A percentile compares a stretch with the other conserved stretches of the same genome.
phyloP scores from a whole-genome alignment of 306 rosid species.

The Erythrophleum fordii region DNA sequence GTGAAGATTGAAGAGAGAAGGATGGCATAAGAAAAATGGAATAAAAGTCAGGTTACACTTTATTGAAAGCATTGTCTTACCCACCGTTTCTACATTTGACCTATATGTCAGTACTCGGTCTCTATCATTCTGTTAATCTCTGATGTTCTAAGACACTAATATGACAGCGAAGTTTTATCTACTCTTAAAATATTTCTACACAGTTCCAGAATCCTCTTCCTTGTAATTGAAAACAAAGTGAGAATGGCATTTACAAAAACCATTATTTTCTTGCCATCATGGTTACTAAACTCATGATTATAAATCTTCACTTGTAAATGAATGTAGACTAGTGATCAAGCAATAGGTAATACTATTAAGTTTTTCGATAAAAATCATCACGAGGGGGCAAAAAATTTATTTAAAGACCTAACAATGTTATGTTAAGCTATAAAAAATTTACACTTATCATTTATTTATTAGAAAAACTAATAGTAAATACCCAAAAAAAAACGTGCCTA shows the following conservation, averaged over 20 bases:
- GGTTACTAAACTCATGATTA: not conserved
- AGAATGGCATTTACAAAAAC: not conserved
- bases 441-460: too few relatives aligned
- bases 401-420: too few relatives aligned
- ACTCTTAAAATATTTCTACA: slow-evolving; percentile 31
- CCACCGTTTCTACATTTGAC: slow-evolving; percentile 39
- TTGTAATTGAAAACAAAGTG: slow-evolving; percentile 14
- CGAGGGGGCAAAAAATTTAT: too few relatives aligned
- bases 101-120: slow-evolving; percentile 42
- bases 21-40: not conserved
- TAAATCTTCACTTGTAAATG: not conserved
- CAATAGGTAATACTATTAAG: not conserved
- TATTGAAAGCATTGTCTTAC: slow-evolving; percentile 41
- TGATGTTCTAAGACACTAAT: slow-evolving; percentile 34
- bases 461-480: too few relatives aligned
- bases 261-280: slow-evolving; percentile 7
- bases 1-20: not conserved
- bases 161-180: slow-evolving; percentile 38
- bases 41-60: not conserved
- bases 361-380: too few relatives aligned
- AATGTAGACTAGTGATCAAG: slow-evolving; percentile 16
- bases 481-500: too few relatives aligned
- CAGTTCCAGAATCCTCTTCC: slow-evolving; percentile 32
- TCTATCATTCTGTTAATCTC: slow-evolving; percentile 46
- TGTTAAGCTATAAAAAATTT: too few relatives aligned